Base-by-base conservation (phyloP, 495 filamentous ascomycete genomes). In the Aspergillus leporis region DNA sequence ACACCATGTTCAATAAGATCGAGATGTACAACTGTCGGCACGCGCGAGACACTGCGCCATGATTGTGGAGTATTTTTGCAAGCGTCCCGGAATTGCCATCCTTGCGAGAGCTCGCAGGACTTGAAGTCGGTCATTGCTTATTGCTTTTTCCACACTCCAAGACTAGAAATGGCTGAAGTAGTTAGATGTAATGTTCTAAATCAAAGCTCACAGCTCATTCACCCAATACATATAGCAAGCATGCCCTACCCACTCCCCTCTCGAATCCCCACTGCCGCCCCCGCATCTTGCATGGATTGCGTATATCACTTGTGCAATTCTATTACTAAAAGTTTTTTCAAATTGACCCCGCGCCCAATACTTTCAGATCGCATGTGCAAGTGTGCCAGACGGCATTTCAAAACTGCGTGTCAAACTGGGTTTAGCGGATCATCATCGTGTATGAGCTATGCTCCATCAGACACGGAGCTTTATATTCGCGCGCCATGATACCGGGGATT, bases 1-100 rank as follows among this genome's bases (percentile, higher is more conserved):
- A 85, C 70, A 18, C 64, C 57, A 43, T 79, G 71, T 46, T 75
- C 63, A n/a, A 87, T 68, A 19, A 90, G 81, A 65, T 92, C 89
- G 21, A 87, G 74, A 67, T 91, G 87, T 34, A 91, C 74, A 54
- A 87, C 41, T 28, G 53, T 59, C 25, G 61, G 51, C 12, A 60
- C 57, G 23, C 51, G 22, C 25, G 43, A 45, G 40, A 52, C 58
- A 40, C 14, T 48, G 13, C 46, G 36, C 58, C 30, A 54, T 25
- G 21, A 16, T 38, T 28, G 36, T 43, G 58, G 25, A 18, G 28
- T 55, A 18, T 47, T 60, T 30, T 40, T 51, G 41, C 51, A 53
- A 63, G 28, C 49, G 4, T 51, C 28, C 16, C 49, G 28, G 23
- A 51, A 30, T 31, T 34, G 28, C 49, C 49, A 51, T 3, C 25